Evolutionary conservation across 2,329 filamentous ascomycete genomes (phyloP).

Genomic region (Fusarium fujikuroi): DNA sequence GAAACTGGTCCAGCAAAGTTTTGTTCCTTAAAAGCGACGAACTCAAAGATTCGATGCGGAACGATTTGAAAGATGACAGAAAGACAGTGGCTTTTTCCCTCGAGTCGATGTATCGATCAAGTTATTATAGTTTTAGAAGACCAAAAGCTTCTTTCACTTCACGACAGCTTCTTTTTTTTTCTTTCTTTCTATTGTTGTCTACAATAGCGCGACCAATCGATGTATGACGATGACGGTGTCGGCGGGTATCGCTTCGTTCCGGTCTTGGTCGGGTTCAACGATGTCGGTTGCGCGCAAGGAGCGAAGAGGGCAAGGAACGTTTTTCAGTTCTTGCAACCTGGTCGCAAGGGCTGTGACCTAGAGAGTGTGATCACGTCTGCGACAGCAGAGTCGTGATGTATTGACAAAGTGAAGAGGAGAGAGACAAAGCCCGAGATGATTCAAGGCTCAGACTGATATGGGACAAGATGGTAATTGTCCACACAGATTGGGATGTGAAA

Average conservation of each 20-base stretch:
- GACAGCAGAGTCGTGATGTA: conserved; percentile 22
- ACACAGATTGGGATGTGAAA: neutral
- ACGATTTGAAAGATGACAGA: conserved; percentile 15
- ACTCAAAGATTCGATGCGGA: conserved; percentile 38
- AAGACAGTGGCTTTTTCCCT: neutral
- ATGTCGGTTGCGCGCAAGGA: conserved; percentile 50
- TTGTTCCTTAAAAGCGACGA: conserved; percentile 36
- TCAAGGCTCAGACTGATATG: conserved; percentile 25
- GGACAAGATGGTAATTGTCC: conserved; percentile 40
- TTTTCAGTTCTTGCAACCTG: conserved; percentile 55
- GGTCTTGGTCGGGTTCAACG: conserved; percentile 50
- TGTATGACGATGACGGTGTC: conserved; percentile 47
- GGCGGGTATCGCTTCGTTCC: conserved; percentile 49
- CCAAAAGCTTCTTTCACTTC: conserved; percentile 45
- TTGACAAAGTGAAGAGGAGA: conserved; percentile 26
- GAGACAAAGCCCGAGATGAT: conserved; percentile 20
- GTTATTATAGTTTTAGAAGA: conserved; percentile 33
- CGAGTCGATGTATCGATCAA: conserved; percentile 17
- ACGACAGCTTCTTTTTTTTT: conserved; percentile 42
- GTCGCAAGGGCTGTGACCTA: conserved; percentile 43
- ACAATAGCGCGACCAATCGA: conserved; percentile 51
- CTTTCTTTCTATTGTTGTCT: conserved; percentile 50
- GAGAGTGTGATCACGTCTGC: conserved; percentile 40
- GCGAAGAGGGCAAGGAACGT: conserved; percentile 53
- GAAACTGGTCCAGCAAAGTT: conserved; percentile 48